These are phyloP conservation scores for Populus hybrid DNA, from an alignment of 441 rosid species.

Conservation along the genomic window DNA sequence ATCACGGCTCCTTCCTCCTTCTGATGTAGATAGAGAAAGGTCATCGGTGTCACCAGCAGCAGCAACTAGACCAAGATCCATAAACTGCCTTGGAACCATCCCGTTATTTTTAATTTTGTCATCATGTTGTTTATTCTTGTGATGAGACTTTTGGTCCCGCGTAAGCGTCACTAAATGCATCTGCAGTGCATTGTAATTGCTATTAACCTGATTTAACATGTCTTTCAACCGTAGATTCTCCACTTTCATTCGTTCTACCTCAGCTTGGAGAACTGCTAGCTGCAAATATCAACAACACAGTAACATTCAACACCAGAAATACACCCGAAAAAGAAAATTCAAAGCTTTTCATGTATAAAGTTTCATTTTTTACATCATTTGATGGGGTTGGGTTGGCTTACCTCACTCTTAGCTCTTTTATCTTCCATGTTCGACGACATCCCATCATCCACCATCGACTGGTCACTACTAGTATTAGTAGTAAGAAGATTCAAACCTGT, in stretches of 20 bases:
- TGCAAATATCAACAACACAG: conserved; percentile 23
- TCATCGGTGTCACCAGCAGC: conserved; percentile 30
- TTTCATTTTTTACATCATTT: background rate
- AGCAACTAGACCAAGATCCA: conserved; percentile 49
- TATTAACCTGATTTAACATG: conserved; percentile 55
- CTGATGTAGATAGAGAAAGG: conserved; percentile 47
- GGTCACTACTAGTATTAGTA: conserved; percentile 67
- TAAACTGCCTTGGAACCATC: conserved; percentile 57
- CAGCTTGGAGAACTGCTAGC: conserved; percentile 53
- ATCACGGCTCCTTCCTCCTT: conserved; percentile 44
- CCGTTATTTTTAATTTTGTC: conserved; percentile 21
- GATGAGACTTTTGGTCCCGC: conserved; percentile 39
- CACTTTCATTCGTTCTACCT: conserved; percentile 53
- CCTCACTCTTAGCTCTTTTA: conserved; percentile 58
- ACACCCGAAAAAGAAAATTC: background rate
- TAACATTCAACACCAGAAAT: background rate
- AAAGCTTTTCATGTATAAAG: background rate
- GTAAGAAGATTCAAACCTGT: conserved; percentile 82
- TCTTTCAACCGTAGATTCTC: conserved; percentile 71
- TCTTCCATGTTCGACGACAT: conserved; percentile 59
- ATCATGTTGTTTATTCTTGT: conserved; percentile 24
- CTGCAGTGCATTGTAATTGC: conserved; percentile 58
- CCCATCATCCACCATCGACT: conserved; percentile 80
- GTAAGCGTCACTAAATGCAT: conserved; percentile 48
- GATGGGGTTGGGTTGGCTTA: conserved; percentile 11